Base-by-base conservation (phyloP, 2,329 filamentous ascomycete genomes). In the Colletotrichum tropicale region DNA sequence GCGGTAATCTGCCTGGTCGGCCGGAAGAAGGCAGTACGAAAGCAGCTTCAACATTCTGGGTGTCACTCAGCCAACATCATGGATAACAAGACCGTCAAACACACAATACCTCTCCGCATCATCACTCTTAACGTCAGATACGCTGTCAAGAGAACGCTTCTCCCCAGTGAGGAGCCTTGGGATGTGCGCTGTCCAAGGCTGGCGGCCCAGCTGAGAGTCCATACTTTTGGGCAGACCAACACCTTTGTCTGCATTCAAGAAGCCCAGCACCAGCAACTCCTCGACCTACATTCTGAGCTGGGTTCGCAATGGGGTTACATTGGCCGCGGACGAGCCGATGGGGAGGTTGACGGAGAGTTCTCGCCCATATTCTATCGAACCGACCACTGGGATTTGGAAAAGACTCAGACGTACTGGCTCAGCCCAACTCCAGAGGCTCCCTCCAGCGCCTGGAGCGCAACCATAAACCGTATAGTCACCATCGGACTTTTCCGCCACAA, bases 361-460 rank as follows among this genome's bases (percentile, higher is more conserved):
- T 94, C 92, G 12, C 95, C 95, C 16, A 91, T 98, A 76, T 89
- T 98, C 79, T 98, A 95, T 84, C 91, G 90, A 34, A 86, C 87
- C 1, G 84, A 87, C 2, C 82, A 88, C 12, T 95, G 94, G 91
- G 81, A 86, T 18, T 87, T 94, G 48, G 82, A 89, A 48, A 85
- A 87, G 21, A 92, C 86, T 83, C 87, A 92, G 79, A 94, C 93
- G 2, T 89, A 93, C 66, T 98, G 95, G 95, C 87, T 98, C 10
- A 95, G 93, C 56, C 86, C 91, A 77, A 97, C 94, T 4, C 95
- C 94, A 0, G 86, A 91, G 21, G 83, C 83, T 65, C 94, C 93
- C 0, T 94, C 92, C 0, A 91, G 90, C 75, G 94, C 94, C 15
- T 98, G 95, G 94, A 90, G 91, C 70, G 91, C 91, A 8, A 87